Conservation (phyloP, 495 filamentous ascomycete genomes). For the Trichocladium uniseriatum region DNA sequence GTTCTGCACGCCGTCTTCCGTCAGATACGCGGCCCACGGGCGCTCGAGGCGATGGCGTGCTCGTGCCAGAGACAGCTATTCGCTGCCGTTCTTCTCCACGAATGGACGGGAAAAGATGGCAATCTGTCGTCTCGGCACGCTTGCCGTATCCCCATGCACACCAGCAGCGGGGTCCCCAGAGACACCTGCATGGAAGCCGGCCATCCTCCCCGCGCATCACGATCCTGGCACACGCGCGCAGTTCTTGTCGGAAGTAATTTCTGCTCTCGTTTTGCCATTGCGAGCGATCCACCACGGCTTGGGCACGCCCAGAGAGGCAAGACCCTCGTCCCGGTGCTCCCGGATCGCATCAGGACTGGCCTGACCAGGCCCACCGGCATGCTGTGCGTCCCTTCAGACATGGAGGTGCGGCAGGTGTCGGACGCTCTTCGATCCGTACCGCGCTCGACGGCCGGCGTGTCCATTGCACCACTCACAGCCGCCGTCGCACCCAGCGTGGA, state of each 20-base stretch:
- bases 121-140: conserved; percentile 2
- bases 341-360: conserved; percentile 22
- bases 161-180: conserved; percentile 5
- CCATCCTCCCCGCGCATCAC: conserved; percentile 9
- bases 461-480: background rate
- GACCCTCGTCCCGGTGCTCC: conserved; percentile 16
- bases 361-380: conserved; percentile 8
- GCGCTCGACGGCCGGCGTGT: conserved; percentile 9
- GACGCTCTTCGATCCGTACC: conserved; percentile 12
- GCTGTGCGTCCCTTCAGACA: too few relatives aligned
- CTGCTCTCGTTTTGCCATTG: conserved; percentile 7
- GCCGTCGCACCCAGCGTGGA: background rate
- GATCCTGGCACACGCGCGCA: conserved; percentile 6
- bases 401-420: background rate
- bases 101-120: too few relatives aligned
- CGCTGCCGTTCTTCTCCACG: too few relatives aligned
- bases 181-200: conserved; percentile 18
- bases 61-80: conserved; percentile 2
- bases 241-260: conserved; percentile 17
- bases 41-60: conserved; percentile 8
- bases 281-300: conserved; percentile 16
- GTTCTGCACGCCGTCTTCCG: conserved; percentile 11
- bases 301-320: conserved; percentile 17
- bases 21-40: conserved; percentile 13
- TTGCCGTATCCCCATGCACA: background rate